Conservation (phyloP, 2,329 filamentous ascomycete genomes). For the Xylaria sp. region DNA sequence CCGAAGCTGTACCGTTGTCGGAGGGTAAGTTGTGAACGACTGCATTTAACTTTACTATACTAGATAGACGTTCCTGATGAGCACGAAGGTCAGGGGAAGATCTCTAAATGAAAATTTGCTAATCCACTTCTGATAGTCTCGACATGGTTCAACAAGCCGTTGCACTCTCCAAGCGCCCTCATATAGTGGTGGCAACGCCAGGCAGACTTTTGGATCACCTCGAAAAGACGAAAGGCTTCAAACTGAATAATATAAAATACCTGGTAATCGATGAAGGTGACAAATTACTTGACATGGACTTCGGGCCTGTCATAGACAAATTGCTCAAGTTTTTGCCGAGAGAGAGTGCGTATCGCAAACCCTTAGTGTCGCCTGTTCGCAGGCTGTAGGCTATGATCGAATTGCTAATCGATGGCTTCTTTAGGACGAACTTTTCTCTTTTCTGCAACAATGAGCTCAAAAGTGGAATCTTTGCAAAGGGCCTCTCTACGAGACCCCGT, state of each 20-base stretch:
- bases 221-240: conserved; percentile 97
- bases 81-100: too few relatives aligned
- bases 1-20: conserved; percentile 83
- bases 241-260: conserved; percentile 79
- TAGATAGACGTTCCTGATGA: neutral
- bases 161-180: conserved; percentile 88
- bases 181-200: conserved; percentile 91
- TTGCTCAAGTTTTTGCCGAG: conserved; percentile 67
- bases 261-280: conserved; percentile 97
- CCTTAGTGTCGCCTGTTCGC: conserved; percentile 46
- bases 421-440: conserved; percentile 80
- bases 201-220: conserved; percentile 89
- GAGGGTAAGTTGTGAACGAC: conserved; percentile 56
- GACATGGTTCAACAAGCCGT: conserved; percentile 95
- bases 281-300: conserved; percentile 89
- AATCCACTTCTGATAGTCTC: conserved; percentile 51
- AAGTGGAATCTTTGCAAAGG: conserved; percentile 90
- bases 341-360: conserved; percentile 19
- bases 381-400: neutral
- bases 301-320: conserved; percentile 90
- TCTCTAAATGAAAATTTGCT: neutral
- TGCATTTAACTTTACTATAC: neutral
- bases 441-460: conserved; percentile 91
- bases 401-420: neutral
- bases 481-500: conserved; percentile 86